phyloP scores from a whole-genome alignment of 371 early-diverging fungal genomes.

The Rhizopus arrhizus region DNA sequence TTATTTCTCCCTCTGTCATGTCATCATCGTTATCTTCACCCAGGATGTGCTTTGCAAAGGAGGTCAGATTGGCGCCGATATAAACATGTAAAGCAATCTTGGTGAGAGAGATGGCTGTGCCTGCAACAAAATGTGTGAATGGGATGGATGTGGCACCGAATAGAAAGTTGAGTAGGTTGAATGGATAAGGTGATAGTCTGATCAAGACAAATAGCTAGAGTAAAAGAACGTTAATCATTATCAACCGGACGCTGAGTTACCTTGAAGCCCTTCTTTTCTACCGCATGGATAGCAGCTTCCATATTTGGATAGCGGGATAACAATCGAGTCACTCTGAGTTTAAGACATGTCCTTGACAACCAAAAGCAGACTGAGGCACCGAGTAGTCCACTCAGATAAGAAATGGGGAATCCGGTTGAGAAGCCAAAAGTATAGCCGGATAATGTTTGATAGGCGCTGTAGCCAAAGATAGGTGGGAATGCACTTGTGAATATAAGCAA shows the following conservation, averaged over 20 bases:
- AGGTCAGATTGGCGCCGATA: conserved; percentile 70
- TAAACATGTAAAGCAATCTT: conserved; percentile 73
- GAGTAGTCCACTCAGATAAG: conserved; percentile 57
- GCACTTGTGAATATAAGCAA: conserved; percentile 56
- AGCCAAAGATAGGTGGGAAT: conserved; percentile 73
- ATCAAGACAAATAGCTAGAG: conserved; percentile 64
- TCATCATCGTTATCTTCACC: conserved; percentile 48
- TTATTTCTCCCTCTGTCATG: conserved; percentile 35
- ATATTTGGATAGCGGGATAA: conserved; percentile 59
- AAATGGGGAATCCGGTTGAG: conserved; percentile 58
- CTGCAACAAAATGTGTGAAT: conserved; percentile 53
- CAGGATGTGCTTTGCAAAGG: conserved; percentile 53
- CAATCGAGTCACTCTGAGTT: conserved; percentile 50
- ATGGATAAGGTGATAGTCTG: conserved; percentile 80
- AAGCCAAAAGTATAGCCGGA: conserved; percentile 74
- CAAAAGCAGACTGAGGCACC: conserved; percentile 68
- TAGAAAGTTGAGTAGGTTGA: conserved; percentile 69
- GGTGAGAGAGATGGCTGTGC: conserved; percentile 65
- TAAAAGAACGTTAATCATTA: conserved; percentile 7
- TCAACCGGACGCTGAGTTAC: conserved; percentile 32
- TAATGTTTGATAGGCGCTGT: conserved; percentile 64
- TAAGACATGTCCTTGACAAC: conserved; percentile 57
- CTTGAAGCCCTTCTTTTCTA: conserved; percentile 72
- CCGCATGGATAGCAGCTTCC: conserved; percentile 61
- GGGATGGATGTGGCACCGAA: conserved; percentile 68